A percentile compares a stretch with the other conserved stretches of the same genome.
phyloP scores from a whole-genome alignment of 768 basidiomycete genomes.

The Artomyces pyxidatus region DNA sequence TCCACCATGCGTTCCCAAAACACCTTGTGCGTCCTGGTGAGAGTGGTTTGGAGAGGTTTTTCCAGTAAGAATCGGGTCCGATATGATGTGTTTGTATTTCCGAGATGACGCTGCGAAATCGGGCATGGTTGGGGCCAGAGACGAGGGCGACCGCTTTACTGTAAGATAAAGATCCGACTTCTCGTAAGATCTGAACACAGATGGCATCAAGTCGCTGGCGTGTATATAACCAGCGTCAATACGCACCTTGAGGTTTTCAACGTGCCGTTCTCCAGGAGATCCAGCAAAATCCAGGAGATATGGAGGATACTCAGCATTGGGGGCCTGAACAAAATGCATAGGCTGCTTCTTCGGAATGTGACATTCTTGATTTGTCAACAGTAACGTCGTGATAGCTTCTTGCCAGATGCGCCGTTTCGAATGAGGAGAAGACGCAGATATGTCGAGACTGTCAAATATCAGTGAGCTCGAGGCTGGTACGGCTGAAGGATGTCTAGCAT shows the following conservation, averaged over 20 bases:
- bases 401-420: constrained; percentile 71
- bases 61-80: constrained; percentile 74
- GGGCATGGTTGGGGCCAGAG: constrained; percentile 39
- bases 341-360: constrained; percentile 48
- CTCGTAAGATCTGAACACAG: constrained; percentile 66
- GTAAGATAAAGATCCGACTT: constrained; percentile 54
- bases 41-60: constrained; percentile 23
- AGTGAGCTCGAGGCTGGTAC: too few species aligned
- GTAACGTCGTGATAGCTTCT: constrained; percentile 59
- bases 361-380: constrained; percentile 52
- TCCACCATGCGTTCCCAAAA: constrained; percentile 76
- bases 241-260: constrained; percentile 71
- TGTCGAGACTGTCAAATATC: constrained; percentile 39
- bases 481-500: not conserved
- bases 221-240: not conserved
- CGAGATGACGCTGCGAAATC: constrained; percentile 38
- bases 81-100: constrained; percentile 48
- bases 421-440: constrained; percentile 50
- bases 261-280: constrained; percentile 60
- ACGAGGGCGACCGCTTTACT: constrained; percentile 39
- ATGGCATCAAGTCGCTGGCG: not conserved
- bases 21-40: constrained; percentile 34
- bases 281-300: constrained; percentile 60
- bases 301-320: constrained; percentile 53
- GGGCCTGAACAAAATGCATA: constrained; percentile 52